phyloP scores from a whole-genome alignment of 2,329 filamentous ascomycete genomes.

The Ophiostoma piceae region DNA sequence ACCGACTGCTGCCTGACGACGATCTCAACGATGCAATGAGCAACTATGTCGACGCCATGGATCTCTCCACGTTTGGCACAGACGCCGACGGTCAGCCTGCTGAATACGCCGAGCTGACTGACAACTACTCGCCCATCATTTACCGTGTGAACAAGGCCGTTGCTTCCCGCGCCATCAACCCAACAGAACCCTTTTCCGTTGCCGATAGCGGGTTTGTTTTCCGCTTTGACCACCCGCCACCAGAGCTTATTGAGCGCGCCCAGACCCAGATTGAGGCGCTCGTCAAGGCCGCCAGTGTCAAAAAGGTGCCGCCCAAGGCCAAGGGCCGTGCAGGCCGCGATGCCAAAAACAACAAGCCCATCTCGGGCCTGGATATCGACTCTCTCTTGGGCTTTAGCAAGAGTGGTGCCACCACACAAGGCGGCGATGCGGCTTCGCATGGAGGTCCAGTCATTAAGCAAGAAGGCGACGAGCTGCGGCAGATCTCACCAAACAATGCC shows the following conservation, averaged over 20 bases:
- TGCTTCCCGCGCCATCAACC: slow-evolving; percentile 71
- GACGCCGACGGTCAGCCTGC: slow-evolving; percentile 64
- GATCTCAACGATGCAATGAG: slow-evolving; percentile 77
- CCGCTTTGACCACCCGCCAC: slow-evolving; percentile 67
- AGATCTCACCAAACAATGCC: slow-evolving; percentile 61
- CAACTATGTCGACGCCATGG: slow-evolving; percentile 89
- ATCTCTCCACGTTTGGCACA: slow-evolving; percentile 63
- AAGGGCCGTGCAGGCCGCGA: slow-evolving; percentile 69
- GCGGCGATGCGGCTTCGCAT: slow-evolving; percentile 22
- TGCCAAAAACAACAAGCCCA: slow-evolving; percentile 59
- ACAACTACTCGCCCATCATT: slow-evolving; percentile 78
- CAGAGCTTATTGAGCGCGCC: slow-evolving; percentile 57
- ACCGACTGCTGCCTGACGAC: slow-evolving; percentile 73
- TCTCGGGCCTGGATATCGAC: slow-evolving; percentile 85
- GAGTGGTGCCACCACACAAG: background rate
- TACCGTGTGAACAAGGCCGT: slow-evolving; percentile 86
- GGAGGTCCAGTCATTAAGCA: slow-evolving; percentile 33
- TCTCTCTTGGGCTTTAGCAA: slow-evolving; percentile 58
- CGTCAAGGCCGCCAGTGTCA: slow-evolving; percentile 67
- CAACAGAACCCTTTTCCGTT: slow-evolving; percentile 58
- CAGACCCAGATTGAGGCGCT: slow-evolving; percentile 57
- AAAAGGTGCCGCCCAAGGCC: slow-evolving; percentile 78
- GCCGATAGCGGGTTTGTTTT: slow-evolving; percentile 57
- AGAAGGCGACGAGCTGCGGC: slow-evolving; percentile 29
- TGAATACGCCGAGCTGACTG: slow-evolving; percentile 74